A percentile compares a stretch with the other conserved stretches of the same genome.
These are phyloP conservation scores for Citrullus amarus DNA, from an alignment of 306 rosid genomes.

Conservation along the genomic window DNA sequence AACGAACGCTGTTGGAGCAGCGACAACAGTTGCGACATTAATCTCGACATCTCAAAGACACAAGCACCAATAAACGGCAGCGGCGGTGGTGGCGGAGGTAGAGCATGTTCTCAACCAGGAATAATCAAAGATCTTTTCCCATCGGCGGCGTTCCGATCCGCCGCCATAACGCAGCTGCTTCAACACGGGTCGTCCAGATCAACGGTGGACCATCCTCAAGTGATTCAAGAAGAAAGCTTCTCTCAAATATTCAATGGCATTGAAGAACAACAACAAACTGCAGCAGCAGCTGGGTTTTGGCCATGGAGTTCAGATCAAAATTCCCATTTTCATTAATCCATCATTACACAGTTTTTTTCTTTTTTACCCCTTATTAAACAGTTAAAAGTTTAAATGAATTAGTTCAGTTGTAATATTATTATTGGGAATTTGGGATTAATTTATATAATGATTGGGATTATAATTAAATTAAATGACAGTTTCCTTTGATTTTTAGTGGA, in stretches of 20 bases:
- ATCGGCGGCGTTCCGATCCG: neutral
- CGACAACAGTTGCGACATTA: conserved; percentile 65
- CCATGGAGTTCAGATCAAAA: conserved; percentile 33
- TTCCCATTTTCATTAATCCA: neutral
- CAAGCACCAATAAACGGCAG: conserved; percentile 27
- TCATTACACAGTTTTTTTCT: neutral
- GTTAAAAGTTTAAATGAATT: neutral
- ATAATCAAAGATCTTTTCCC: conserved; percentile 18
- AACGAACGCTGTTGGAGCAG: conserved; percentile 69
- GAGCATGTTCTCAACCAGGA: conserved; percentile 35
- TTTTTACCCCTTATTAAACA: neutral
- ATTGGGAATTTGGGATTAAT: conserved; percentile 4
- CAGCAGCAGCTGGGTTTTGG: conserved; percentile 36
- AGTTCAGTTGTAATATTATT: neutral
- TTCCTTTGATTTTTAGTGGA: too few relatives aligned
- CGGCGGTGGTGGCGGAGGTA: conserved; percentile 29
- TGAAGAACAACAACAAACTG: conserved; percentile 46
- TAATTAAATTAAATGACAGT: neutral
- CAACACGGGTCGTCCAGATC: neutral
- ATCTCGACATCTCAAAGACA: conserved; percentile 61
- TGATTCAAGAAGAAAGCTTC: conserved; percentile 57
- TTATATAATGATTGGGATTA: neutral
- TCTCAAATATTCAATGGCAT: conserved; percentile 62
- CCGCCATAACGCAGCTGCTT: conserved; percentile 56
- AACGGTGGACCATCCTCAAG: conserved; percentile 7